Evolutionary conservation across 352 stramenopile genomes (phyloP).

Genomic region (Phytophthora nicotianae): DNA sequence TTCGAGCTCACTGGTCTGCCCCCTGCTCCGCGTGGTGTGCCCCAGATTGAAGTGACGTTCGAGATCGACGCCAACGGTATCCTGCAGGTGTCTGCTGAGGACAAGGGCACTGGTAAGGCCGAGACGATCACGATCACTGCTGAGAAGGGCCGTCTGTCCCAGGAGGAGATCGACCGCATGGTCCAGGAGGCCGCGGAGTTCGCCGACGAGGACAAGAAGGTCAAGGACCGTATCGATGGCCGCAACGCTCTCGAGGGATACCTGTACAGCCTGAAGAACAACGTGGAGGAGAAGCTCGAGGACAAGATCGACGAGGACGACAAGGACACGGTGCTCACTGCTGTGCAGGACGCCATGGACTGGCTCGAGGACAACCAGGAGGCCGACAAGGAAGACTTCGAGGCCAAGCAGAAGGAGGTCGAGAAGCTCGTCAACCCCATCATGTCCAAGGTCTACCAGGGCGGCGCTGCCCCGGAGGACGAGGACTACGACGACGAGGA

Average conservation of each 20-base stretch:
- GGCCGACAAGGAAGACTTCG: constrained; percentile 98
- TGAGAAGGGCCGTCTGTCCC: constrained; percentile 98
- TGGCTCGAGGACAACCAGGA: constrained; percentile 99
- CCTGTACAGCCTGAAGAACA: constrained; percentile 96
- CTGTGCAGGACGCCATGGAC: constrained; percentile 98
- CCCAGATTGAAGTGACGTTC: constrained; percentile 99
- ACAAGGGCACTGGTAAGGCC: constrained; percentile 99
- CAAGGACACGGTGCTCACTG: constrained; percentile 88
- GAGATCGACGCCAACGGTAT: constrained; percentile 99
- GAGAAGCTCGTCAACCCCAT: constrained; percentile 99
- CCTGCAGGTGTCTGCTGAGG: constrained; percentile 96
- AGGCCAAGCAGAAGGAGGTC: constrained; percentile 99
- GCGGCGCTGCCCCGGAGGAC: constrained; percentile 64
- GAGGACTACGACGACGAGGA: constrained; percentile 81
- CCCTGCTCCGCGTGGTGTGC: constrained; percentile 96
- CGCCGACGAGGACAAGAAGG: constrained; percentile 98
- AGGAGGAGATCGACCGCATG: constrained; percentile 99
- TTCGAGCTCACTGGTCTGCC: constrained; percentile 99
- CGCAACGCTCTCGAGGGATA: constrained; percentile 98
- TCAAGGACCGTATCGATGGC: constrained; percentile 97
- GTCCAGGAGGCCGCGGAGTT: constrained; percentile 98
- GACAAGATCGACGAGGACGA: constrained; percentile 97
- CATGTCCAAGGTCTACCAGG: constrained; percentile 98
- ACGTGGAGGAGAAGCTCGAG: constrained; percentile 93
- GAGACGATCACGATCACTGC: constrained; percentile 99